Evolutionary conservation across 768 basidiomycete genomes (phyloP).

Genomic region (Pholiota conissans): DNA sequence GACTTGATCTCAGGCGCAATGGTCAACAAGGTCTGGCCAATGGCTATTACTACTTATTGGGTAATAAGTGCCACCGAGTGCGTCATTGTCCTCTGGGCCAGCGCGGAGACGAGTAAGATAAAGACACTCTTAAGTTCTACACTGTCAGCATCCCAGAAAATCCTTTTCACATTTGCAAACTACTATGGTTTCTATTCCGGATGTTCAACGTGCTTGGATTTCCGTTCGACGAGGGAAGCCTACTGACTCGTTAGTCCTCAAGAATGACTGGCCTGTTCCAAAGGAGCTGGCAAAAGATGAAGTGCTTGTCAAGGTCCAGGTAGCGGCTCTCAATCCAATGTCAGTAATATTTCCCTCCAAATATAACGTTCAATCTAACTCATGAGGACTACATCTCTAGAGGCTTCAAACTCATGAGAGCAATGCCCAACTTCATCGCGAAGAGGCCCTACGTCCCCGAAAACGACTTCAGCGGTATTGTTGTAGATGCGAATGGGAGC

Average conservation of each 20-base stretch:
- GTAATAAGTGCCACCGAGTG: too few relatives aligned
- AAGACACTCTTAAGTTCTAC: neutral
- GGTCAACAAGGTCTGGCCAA: too few relatives aligned
- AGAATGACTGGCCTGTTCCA: slow-evolving; percentile 38
- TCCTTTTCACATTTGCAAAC: neutral
- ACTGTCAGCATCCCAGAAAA: too few relatives aligned
- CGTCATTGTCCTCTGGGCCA: neutral
- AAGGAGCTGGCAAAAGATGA: slow-evolving; percentile 30
- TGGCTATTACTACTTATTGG: too few relatives aligned
- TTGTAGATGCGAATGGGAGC: slow-evolving; percentile 55
- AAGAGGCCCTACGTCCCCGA: slow-evolving; percentile 56
- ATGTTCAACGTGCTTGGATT: slow-evolving; percentile 41
- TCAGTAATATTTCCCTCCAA: slow-evolving; percentile 26
- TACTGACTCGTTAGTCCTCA: slow-evolving; percentile 29
- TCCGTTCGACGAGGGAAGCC: slow-evolving; percentile 32
- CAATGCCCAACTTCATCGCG: slow-evolving; percentile 45
- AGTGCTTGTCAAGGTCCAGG: slow-evolving; percentile 37
- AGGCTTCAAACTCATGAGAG: slow-evolving; percentile 57
- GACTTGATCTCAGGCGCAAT: too few relatives aligned
- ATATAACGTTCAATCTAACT: neutral
- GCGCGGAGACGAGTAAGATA: neutral
- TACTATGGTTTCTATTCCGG: slow-evolving; percentile 21
- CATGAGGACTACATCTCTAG: slow-evolving; percentile 31
- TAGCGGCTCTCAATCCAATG: slow-evolving; percentile 68
- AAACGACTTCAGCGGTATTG: slow-evolving; percentile 61